phyloP scores from a whole-genome alignment of 192 early-diverging fungal genomes.

The Coemansia umbellata region DNA sequence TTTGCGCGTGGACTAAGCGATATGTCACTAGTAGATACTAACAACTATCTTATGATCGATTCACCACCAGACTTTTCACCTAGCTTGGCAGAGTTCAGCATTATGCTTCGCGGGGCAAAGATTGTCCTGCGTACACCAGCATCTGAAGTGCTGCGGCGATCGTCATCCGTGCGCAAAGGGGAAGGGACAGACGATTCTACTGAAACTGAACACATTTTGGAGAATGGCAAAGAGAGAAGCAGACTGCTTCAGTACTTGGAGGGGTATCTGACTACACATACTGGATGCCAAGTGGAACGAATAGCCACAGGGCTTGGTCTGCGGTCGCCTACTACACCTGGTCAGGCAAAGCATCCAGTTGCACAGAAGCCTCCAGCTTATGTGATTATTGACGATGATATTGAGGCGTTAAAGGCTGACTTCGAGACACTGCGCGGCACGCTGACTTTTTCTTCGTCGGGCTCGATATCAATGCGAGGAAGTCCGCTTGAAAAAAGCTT shows the following conservation, averaged over 20 bases:
- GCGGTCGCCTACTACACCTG: slow-evolving; percentile 20
- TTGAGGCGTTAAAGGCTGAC: slow-evolving; percentile 24
- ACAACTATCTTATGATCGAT: slow-evolving; percentile 19
- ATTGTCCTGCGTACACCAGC: slow-evolving; percentile 16
- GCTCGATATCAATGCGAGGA: slow-evolving; percentile 4
- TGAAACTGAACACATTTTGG: neutral
- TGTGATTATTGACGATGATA: slow-evolving; percentile 27
- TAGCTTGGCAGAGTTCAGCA: slow-evolving; percentile 22
- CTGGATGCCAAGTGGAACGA: slow-evolving; percentile 28
- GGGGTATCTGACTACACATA: slow-evolving; percentile 10
- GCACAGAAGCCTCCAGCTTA: slow-evolving; percentile 38
- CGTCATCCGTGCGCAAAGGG: neutral
- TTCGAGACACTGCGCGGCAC: slow-evolving; percentile 44
- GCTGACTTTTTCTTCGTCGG: slow-evolving; percentile 27
- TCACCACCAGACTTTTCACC: slow-evolving; percentile 10
- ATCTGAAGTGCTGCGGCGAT: neutral
- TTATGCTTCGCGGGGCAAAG: slow-evolving; percentile 37
- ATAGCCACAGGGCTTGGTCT: slow-evolving; percentile 6
- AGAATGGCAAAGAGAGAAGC: neutral
- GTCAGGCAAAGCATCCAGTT: slow-evolving; percentile 20
- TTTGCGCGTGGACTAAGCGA: neutral
- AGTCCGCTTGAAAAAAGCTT: neutral
- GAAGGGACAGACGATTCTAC: neutral
- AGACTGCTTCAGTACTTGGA: slow-evolving; percentile 11
- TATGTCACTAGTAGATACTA: slow-evolving; percentile 7